Conservation (phyloP, 208 protist genomes). For the Trypanosoma theileri region DNA sequence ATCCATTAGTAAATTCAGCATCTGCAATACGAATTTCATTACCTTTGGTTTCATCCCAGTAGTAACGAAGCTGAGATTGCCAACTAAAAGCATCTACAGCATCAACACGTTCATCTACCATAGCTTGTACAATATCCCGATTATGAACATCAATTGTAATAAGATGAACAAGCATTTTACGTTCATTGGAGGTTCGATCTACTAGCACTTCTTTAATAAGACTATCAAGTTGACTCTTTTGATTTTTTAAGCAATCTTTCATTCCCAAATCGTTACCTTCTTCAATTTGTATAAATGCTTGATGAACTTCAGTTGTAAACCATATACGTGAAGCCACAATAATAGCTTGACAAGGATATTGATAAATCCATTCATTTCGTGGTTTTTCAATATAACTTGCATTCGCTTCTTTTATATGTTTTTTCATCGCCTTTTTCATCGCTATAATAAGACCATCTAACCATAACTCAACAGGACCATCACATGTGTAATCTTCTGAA, state of each 20-base stretch:
- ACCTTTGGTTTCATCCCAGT: conserved; percentile 94
- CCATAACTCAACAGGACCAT: conserved; percentile 97
- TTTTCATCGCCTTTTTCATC: conserved; percentile 82
- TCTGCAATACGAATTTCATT: conserved; percentile 97
- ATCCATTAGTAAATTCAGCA: conserved; percentile 96
- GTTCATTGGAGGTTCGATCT: conserved; percentile 90
- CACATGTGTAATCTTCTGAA: conserved; percentile 86
- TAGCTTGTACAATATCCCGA: conserved; percentile 92
- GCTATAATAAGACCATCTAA: conserved; percentile 92
- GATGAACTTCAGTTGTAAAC: conserved; percentile 97
- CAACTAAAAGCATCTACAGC: conserved; percentile 94
- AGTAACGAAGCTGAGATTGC: conserved; percentile 97
- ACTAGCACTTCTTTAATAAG: conserved; percentile 95
- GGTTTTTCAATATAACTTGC: conserved; percentile 95
- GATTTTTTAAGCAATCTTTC: conserved; percentile 97
- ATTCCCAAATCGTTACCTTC: conserved; percentile 98
- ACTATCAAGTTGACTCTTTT: conserved; percentile 92
- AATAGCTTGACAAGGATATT: conserved; percentile 96
- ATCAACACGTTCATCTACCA: conserved; percentile 95
- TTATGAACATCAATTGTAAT: conserved; percentile 99
- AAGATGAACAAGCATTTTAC: conserved; percentile 97
- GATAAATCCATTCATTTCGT: conserved; percentile 96
- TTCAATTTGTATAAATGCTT: conserved; percentile 97
- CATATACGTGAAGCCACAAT: conserved; percentile 96
- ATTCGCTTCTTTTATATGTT: conserved; percentile 90